Evolutionary conservation across 1,284 basidiomycete genomes (phyloP).

Genomic region (Takashimella tepidaria): DNA sequence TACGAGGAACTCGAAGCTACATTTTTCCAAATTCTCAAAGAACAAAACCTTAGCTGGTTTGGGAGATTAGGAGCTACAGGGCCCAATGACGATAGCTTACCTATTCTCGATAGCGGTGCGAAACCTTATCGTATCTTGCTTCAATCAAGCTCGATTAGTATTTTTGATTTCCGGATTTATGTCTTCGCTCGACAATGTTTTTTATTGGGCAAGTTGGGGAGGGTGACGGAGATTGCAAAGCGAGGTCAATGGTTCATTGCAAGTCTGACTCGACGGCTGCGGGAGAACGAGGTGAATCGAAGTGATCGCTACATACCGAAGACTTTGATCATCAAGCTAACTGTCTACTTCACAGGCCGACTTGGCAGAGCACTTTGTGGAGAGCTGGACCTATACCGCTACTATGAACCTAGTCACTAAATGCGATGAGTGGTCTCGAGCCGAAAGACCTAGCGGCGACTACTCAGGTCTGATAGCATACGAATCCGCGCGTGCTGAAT

Average conservation of each 20-base stretch:
- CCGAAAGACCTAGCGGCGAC: slow-evolving; percentile 47
- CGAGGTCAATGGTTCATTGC: slow-evolving; percentile 50
- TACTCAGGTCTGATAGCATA: slow-evolving; percentile 55
- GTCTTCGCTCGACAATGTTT: slow-evolving; percentile 80
- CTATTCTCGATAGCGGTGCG: slow-evolving; percentile 70
- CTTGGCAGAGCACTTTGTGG: slow-evolving; percentile 75
- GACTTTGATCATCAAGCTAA: no score
- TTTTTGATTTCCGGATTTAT: slow-evolving; percentile 92
- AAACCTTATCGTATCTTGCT: slow-evolving; percentile 88
- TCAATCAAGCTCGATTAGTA: slow-evolving; percentile 79
- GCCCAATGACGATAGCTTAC: slow-evolving; percentile 68
- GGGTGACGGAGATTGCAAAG: slow-evolving; percentile 75
- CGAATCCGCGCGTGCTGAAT: slow-evolving; percentile 41
- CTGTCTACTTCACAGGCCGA: slow-evolving; percentile 51
- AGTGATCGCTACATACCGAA: not conserved
- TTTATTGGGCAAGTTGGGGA: slow-evolving; percentile 70
- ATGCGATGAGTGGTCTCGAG: slow-evolving; percentile 67
- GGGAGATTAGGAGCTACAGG: slow-evolving; percentile 61
- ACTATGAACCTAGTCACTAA: slow-evolving; percentile 79
- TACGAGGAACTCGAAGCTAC: slow-evolving; percentile 87
- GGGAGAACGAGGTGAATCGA: slow-evolving; percentile 63
- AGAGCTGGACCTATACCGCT: slow-evolving; percentile 91
- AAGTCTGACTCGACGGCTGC: slow-evolving; percentile 49
- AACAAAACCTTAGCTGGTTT: slow-evolving; percentile 85
- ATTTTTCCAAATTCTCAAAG: slow-evolving; percentile 67